A percentile compares a stretch with the other conserved stretches of the same genome.
Conservation (phyloP, 2,329 filamentous ascomycete species). For the Xylaria sp. region DNA sequence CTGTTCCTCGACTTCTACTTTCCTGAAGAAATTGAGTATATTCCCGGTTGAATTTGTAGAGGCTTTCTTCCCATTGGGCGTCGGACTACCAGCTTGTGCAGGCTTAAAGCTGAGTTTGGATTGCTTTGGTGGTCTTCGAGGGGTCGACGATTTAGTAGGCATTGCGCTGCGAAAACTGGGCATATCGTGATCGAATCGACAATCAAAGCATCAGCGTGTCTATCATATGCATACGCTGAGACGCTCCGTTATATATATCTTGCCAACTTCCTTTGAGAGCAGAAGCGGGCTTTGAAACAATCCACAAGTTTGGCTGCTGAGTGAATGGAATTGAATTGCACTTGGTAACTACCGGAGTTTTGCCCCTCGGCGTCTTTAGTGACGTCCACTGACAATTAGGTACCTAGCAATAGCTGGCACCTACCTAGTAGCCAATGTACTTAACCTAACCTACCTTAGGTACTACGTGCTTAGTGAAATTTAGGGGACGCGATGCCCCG, state of each 20-base stretch:
- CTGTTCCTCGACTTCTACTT: conserved; percentile 64
- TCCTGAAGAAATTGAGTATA: conserved; percentile 78
- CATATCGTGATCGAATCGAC: not conserved
- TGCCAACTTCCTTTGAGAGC: too few relatives aligned
- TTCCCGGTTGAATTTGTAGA: conserved; percentile 69
- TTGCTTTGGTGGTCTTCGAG: conserved; percentile 34
- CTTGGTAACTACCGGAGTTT: too few relatives aligned
- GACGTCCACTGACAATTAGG: conserved; percentile 21
- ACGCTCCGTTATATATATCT: not conserved
- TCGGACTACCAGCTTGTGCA: conserved; percentile 32
- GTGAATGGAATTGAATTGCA: not conserved
- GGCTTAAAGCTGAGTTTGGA: conserved; percentile 41
- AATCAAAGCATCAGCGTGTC: not conserved
- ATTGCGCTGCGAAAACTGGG: conserved; percentile 20
- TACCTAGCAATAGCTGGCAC: too few relatives aligned
- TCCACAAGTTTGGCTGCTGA: not conserved
- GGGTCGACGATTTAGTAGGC: conserved; percentile 34
- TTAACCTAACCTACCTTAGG: too few relatives aligned
- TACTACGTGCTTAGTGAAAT: not conserved
- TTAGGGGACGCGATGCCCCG: conserved; percentile 32
- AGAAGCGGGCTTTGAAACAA: too few relatives aligned
- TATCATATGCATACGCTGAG: not conserved
- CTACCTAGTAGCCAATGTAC: too few relatives aligned
- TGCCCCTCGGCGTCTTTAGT: conserved; percentile 36
- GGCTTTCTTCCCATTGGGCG: conserved; percentile 41